These are phyloP conservation scores for Neocatenulostroma microsporum DNA, from an alignment of 2,329 filamentous ascomycete genomes.

Conservation along the genomic window DNA sequence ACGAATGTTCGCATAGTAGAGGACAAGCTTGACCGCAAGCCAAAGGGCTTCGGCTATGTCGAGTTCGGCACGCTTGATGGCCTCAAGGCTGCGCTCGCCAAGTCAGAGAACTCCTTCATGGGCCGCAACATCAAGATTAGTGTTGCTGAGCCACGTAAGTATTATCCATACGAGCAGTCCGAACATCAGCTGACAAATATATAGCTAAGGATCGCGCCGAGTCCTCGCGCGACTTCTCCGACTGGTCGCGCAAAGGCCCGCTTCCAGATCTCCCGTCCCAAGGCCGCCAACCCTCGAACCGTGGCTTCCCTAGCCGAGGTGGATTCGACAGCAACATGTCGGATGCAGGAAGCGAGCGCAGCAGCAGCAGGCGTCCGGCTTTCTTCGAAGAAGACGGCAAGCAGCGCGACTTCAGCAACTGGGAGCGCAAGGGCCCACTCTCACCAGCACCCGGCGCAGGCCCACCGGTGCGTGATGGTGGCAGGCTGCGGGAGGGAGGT, in stretches of 20 bases:
- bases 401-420: conserved; percentile 73
- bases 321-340: conserved; percentile 36
- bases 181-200: not conserved
- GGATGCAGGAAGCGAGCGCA: conserved; percentile 48
- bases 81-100: conserved; percentile 78
- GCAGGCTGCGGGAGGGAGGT: conserved; percentile 54
- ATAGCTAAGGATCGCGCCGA: conserved; percentile 84
- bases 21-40: conserved; percentile 85
- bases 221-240: conserved; percentile 62
- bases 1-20: conserved; percentile 93
- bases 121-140: conserved; percentile 87
- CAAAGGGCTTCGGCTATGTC: conserved; percentile 97
- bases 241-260: conserved; percentile 91
- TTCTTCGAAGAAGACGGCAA: conserved; percentile 65
- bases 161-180: too few relatives aligned
- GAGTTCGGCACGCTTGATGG: conserved; percentile 85
- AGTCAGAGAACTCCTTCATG: conserved; percentile 76
- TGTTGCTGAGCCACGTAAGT: conserved; percentile 94
- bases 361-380: conserved; percentile 51
- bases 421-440: conserved; percentile 90
- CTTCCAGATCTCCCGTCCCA: conserved; percentile 62
- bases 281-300: conserved; percentile 36
- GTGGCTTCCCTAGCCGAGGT: conserved; percentile 35
- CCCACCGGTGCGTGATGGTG: conserved; percentile 45
- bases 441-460: conserved; percentile 54